Evolutionary conservation across 1,284 basidiomycete species (phyloP), one percentile per base, ranked within the genome.

Genomic region (Trametes versicolor): DNA sequence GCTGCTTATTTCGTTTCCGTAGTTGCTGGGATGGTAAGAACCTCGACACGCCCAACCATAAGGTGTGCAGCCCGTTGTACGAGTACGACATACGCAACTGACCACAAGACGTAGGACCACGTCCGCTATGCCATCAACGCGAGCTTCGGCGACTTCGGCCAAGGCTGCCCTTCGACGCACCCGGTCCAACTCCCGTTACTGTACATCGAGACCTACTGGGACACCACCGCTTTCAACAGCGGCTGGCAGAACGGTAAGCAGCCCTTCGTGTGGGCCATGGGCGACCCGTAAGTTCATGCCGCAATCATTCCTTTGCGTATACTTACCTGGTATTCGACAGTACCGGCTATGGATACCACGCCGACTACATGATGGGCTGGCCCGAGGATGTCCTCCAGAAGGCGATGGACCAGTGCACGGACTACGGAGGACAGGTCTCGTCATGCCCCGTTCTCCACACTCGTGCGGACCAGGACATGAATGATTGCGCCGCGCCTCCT

Each of bases 291-390:
- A 58, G 69, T 65, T 10, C 19, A 36, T 34, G 12, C 17, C 23
- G 7, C n/a, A 34, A 23, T 15, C 23, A 2, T 21, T 5, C 2
- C 13, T 23, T 39, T 1, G 29, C 25, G 27, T 17, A 34, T 1
- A 21, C 41, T 25, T 1, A 21, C 25, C 25, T 58, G 5, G 50
- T 41, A 19, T 36, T 23, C n/a, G 29, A 13, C 34, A 60, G 59
- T n/a, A 85, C 84, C 37, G 84, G 85, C 9, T 85, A 82, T 67
- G 82, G 83, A 43, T 82, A 82, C 64, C 84, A 86, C 72, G 84
- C 80, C 43, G 84, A 86, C 66, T 86, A 83, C 73, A 72, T 82
- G 66, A 83, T 85, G 67, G 84, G 84, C 25, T 86, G 85, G 85
- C 78, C 84, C 52, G 56, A 67, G 6, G 79, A 76, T 60, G 80